These are phyloP conservation scores for Galeopsis tetrahit DNA, from an alignment of 257 asterid genomes.

Conservation along the genomic window DNA sequence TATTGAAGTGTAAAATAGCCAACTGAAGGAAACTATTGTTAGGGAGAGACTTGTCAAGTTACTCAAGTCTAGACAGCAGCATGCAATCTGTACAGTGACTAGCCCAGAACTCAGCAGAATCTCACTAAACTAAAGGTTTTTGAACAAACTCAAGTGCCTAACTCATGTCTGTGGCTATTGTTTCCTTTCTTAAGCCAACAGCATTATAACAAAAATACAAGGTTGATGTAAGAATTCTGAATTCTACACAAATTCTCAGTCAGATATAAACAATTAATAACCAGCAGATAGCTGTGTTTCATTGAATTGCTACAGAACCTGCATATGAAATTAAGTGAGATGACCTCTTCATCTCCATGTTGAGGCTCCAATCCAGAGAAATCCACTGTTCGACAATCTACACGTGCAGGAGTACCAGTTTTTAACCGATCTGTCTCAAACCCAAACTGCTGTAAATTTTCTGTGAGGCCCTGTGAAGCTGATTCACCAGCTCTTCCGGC, in stretches of 20 bases:
- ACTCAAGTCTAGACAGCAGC: constrained; percentile 25
- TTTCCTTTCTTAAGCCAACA: constrained; percentile 18
- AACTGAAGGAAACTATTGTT: constrained; percentile 9
- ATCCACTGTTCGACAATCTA: constrained; percentile 83
- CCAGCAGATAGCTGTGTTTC: constrained; percentile 25
- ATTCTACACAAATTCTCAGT: constrained; percentile 3
- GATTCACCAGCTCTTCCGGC: constrained; percentile 99
- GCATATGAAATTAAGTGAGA: constrained; percentile 51
- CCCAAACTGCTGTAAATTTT: constrained; percentile 82
- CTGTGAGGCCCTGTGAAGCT: constrained; percentile 90
- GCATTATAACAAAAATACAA: constrained; percentile 15
- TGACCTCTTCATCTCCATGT: constrained; percentile 96
- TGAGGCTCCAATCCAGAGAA: constrained; percentile 90
- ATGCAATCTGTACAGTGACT: constrained; percentile 1
- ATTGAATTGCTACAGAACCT: constrained; percentile 46
- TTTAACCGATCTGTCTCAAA: constrained; percentile 88
- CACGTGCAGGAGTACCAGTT: constrained; percentile 99
- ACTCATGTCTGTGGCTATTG: constrained; percentile 12
- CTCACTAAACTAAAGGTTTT: constrained; percentile 22
- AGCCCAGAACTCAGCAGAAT: constrained; percentile 19
- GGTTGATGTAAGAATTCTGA: background rate
- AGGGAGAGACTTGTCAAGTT: background rate
- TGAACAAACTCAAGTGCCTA: constrained; percentile 13
- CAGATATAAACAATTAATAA: constrained; percentile 28
- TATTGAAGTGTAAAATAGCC: constrained; percentile 19